Conservation (phyloP, 2,329 filamentous ascomycete genomes). For the Dryadomyces quercivorus region DNA sequence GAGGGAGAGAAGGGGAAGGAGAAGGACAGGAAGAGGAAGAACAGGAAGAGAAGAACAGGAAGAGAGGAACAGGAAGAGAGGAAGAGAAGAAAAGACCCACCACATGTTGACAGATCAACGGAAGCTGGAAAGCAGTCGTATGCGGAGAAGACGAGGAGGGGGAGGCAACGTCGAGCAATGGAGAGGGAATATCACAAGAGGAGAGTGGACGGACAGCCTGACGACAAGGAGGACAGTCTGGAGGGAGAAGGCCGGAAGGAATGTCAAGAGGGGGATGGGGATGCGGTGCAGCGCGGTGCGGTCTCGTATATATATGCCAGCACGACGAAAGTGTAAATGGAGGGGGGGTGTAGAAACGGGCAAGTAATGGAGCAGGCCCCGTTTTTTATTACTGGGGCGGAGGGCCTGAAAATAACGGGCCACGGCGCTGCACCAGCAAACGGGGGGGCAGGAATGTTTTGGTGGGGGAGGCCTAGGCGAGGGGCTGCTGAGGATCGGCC, state of each 20-base stretch:
- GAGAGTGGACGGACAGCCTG: neutral
- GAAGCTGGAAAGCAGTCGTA: neutral
- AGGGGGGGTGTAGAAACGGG: neutral
- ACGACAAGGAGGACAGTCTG: neutral
- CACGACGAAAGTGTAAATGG: neutral
- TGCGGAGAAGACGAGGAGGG: constrained; percentile 1
- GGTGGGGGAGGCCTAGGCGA: too few species aligned
- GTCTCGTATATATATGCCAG: neutral
- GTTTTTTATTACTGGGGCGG: constrained; percentile 7
- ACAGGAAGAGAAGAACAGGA: neutral
- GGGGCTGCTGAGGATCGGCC: too few species aligned
- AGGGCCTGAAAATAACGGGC: neutral
- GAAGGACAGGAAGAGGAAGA: neutral
- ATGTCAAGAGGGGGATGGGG: neutral
- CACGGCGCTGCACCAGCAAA: too few species aligned
- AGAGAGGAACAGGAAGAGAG: neutral
- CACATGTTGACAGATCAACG: constrained; percentile 18
- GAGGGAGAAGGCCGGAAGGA: neutral
- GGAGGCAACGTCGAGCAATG: neutral
- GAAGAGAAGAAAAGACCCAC: constrained; percentile 13
- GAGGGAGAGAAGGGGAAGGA: neutral
- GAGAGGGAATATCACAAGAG: neutral
- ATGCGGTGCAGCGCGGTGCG: neutral
- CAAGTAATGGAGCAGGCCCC: neutral
- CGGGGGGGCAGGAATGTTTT: too few species aligned